Base-by-base conservation (phyloP, 1,284 basidiomycete genomes). In the Cryptococcus sp. region DNA sequence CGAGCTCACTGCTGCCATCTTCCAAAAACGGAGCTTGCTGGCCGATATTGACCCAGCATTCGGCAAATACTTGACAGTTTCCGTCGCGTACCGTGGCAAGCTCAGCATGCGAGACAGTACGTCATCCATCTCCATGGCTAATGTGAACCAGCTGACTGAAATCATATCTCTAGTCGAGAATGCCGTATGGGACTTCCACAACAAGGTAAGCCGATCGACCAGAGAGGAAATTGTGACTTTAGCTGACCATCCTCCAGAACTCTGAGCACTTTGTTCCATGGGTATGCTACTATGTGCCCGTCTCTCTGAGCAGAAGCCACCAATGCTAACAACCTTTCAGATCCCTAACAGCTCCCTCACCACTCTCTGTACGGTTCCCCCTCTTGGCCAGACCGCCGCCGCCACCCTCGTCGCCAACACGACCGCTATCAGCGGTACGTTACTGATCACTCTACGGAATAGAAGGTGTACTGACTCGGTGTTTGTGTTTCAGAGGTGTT, bases 341-440 rank as follows among this genome's bases (percentile, higher is more conserved):
- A 72, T 75, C 49, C 71, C 72, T 52, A 71, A 75, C 64, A 67
- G 67, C 16, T 69, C 72, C 2, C 65, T 73, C 42, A 72, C 71
- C 13, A 72, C 89, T 0, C 78, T 91, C 50, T 89, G 89, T 64
- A 87, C 86, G 5, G 87, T 92, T 1, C 89, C 91, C 2, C 88
- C 91, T 16, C 84, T 88, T 16, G 90, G 89, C 23, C 85, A 88
- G 67, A 82, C 82, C 53, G 83, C 86, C 74, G 86, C 89, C 5
- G 91, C 83, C 6, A 87, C 88, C 12, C 87, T 87, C 51, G 81
- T 95, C 33, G 82, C 87, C 39, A 95, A 95, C 76, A 89, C 88
- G 16, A 92, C 89, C 1, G 83, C 89, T 53, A 87, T 94, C 57
- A 89, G 94, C 54, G 62, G 66, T 64, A 33, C n/a, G 62, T 57